Evolutionary conservation across 2,329 filamentous ascomycete species (phyloP).

Genomic region (Colletotrichum chrysophilum): DNA sequence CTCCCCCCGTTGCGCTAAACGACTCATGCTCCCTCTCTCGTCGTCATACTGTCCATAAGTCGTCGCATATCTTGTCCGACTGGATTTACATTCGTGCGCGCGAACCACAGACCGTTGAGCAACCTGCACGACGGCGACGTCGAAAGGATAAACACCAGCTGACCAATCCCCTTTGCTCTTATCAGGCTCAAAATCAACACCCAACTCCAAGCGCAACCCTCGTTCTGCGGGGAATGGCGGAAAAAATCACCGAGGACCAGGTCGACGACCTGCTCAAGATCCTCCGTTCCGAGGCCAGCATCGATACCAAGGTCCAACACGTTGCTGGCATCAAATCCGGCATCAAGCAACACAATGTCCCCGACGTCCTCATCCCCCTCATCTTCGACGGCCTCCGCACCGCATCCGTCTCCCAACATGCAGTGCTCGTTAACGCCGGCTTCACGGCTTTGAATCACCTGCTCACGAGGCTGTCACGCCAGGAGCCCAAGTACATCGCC

Average conservation of each 20-base stretch:
- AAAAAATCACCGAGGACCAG: conserved; percentile 64
- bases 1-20: conserved; percentile 4
- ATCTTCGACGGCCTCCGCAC: conserved; percentile 84
- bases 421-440: conserved; percentile 78
- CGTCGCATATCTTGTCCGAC: neutral
- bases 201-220: conserved; percentile 1
- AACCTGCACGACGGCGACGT: neutral
- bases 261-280: conserved; percentile 58
- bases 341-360: conserved; percentile 93
- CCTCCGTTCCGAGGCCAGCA: conserved; percentile 65
- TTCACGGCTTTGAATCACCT: conserved; percentile 90
- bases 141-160: neutral
- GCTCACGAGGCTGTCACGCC: conserved; percentile 82
- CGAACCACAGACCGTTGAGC: neutral
- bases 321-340: conserved; percentile 81
- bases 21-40: neutral
- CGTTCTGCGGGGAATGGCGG: conserved; percentile 47
- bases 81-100: neutral
- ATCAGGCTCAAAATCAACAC: neutral
- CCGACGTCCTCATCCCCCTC: conserved; percentile 71
- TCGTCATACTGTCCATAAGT: neutral
- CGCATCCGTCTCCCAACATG: conserved; percentile 78
- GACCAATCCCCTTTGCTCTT: neutral
- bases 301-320: conserved; percentile 73
- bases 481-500: conserved; percentile 76